These are phyloP conservation scores for Chimonanthus praecox DNA, from an alignment of 164 flowering plant species.

Conservation along the genomic window DNA sequence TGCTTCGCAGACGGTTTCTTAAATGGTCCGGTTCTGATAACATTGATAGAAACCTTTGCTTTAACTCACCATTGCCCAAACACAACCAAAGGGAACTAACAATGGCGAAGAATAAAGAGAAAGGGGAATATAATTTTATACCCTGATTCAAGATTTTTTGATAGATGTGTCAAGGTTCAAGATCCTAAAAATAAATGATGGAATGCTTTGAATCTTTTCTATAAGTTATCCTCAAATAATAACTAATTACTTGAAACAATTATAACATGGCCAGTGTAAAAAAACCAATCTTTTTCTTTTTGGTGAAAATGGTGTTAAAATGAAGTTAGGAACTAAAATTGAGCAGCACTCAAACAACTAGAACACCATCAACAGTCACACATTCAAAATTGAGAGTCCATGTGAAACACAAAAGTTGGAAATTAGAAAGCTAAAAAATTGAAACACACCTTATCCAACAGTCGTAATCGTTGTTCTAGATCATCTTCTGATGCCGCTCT, in stretches of 20 bases:
- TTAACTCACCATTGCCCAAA: no score
- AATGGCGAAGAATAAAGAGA: no score
- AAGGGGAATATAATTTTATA: no score
- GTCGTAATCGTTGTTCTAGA: conserved; percentile 35
- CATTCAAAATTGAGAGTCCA: background rate
- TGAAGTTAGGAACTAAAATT: background rate
- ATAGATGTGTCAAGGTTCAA: background rate
- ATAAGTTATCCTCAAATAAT: background rate
- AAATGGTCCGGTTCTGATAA: no score
- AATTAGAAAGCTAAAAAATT: background rate
- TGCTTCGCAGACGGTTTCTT: no score
- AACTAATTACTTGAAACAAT: background rate
- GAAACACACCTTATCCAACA: conserved; percentile 45
- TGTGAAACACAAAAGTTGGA: background rate
- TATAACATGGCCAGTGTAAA: no score
- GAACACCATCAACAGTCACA: background rate
- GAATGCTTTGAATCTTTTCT: background rate
- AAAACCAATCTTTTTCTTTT: no score
- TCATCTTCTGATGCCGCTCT: conserved; percentile 46
- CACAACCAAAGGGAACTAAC: no score
- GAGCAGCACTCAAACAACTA: background rate
- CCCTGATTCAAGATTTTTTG: background rate
- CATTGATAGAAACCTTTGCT: no score
- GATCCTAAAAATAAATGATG: background rate
- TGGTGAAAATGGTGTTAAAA: background rate